A percentile compares a stretch with the other conserved stretches of the same genome.
Conservation (phyloP, 2,329 filamentous ascomycete species). For the Claviceps fusiformis region DNA sequence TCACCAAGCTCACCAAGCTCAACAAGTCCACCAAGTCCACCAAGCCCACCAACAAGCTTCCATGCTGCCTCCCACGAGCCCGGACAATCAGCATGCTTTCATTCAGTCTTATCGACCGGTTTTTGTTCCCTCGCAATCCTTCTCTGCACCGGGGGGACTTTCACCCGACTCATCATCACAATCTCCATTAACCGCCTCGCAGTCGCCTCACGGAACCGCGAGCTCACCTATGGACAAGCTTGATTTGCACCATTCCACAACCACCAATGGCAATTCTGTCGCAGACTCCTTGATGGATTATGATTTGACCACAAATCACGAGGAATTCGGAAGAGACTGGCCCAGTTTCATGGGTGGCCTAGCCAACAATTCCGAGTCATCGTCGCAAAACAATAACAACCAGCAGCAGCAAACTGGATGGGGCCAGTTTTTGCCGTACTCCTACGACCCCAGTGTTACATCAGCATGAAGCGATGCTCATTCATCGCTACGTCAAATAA, state of each 20-base stretch:
- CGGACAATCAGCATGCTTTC: slow-evolving; percentile 14
- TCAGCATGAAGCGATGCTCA: neutral
- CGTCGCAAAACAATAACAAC: slow-evolving; percentile 11
- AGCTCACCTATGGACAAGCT: slow-evolving; percentile 22
- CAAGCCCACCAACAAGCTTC: slow-evolving; percentile 16
- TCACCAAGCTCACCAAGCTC: slow-evolving; percentile 7
- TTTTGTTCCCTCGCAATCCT: slow-evolving; percentile 20
- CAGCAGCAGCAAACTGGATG: slow-evolving; percentile 1
- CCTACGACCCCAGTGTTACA: slow-evolving; percentile 2
- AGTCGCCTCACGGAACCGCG: slow-evolving; percentile 16
- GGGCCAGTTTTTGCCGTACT: slow-evolving; percentile 3
- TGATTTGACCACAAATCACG: slow-evolving; percentile 16
- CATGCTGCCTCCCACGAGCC: slow-evolving; percentile 12
- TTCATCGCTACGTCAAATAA: neutral
- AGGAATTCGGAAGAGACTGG: slow-evolving; percentile 29
- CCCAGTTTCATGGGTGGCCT: slow-evolving; percentile 23
- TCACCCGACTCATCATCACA: slow-evolving; percentile 21
- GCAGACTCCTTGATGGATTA: slow-evolving; percentile 28
- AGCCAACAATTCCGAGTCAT: slow-evolving; percentile 17
- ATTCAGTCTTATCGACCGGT: slow-evolving; percentile 19
- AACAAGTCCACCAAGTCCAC: too few relatives aligned
- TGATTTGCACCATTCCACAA: slow-evolving; percentile 17
- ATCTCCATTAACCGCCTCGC: slow-evolving; percentile 19
- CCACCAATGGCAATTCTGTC: slow-evolving; percentile 11
- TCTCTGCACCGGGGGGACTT: slow-evolving; percentile 13